Base-by-base conservation (phyloP, 306 rosid species). In the Cajanus cajan region DNA sequence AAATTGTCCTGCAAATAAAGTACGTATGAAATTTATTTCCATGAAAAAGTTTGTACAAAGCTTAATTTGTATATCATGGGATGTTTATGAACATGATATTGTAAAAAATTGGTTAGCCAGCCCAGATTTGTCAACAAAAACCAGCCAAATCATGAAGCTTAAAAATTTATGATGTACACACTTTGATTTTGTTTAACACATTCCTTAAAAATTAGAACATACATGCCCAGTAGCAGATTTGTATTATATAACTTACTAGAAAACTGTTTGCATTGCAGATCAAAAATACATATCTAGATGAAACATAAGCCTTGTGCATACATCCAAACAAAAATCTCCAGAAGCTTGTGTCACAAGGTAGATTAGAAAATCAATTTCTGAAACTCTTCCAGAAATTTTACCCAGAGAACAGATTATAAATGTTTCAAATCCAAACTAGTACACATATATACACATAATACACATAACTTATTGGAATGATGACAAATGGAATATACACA, bases 1-100 rank as follows among this genome's bases (percentile, higher is more conserved):
- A n/a, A n/a, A n/a, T n/a, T 66, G 93, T 92, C 88, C 98, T 94
- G 92, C 10, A 87, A 83, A 74, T 58, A 84, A 3, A 41, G 28
- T 4, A 33, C 14, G 34, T 68, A 51, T 13, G 25, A 14, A 63
- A 33, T n/a, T 62, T 59, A 59, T 59, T 28, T 31, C 67, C 67
- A 28, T 59, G 67, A 31, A 59, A 10, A 59, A 25, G 67, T 28
- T 57, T 12, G 8, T 3, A 57, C 37, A 24, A 57, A 57, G 16
- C 10, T 59, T 59, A 59, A 6, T 59, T 6, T 59, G 36, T 24
- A 57, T 11, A 24, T 22, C 18, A 24, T 58, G 8, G 5, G 65
- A 58, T 58, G 18, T 58, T 22, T 5, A 18, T 25, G 67, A 58
- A 28, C 40, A 59, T 21, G 9, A 50, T 48, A 15, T 11, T 45